phyloP scores from a whole-genome alignment of 2,329 filamentous ascomycete genomes.

The Exophiala viscosa region DNA sequence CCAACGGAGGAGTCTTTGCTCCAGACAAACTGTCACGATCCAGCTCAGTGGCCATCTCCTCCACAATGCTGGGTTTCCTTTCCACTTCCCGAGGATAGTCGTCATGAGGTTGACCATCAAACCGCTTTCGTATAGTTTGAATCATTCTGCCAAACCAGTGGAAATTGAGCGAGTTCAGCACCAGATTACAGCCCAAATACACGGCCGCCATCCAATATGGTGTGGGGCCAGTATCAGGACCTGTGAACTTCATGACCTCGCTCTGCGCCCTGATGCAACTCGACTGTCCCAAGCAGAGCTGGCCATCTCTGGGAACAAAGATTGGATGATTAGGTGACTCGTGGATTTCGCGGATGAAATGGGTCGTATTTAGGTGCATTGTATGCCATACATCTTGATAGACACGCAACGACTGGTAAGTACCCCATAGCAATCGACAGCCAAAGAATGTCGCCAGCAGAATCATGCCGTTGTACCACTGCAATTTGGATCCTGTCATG shows the following conservation, averaged over 20 bases:
- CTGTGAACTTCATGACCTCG: slow-evolving; percentile 50
- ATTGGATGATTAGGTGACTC: slow-evolving; percentile 13
- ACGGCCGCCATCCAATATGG: slow-evolving; percentile 58
- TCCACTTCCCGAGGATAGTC: slow-evolving; percentile 29
- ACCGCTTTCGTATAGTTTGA: slow-evolving; percentile 60
- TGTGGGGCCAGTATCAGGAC: slow-evolving; percentile 37
- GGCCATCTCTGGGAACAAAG: slow-evolving; percentile 31
- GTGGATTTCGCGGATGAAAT: slow-evolving; percentile 27
- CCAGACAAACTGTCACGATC: slow-evolving; percentile 30
- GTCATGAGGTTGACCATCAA: slow-evolving; percentile 45
- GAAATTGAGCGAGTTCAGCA: slow-evolving; percentile 61
- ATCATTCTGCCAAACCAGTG: slow-evolving; percentile 69
- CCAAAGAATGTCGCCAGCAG: slow-evolving; percentile 58
- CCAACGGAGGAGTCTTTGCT: slow-evolving; percentile 17
- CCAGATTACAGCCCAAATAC: slow-evolving; percentile 57
- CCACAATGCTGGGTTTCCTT: slow-evolving; percentile 27
- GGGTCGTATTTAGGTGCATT: slow-evolving; percentile 41
- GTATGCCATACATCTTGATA: slow-evolving; percentile 58
- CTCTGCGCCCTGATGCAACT: slow-evolving; percentile 40
- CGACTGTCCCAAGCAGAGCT: slow-evolving; percentile 36
- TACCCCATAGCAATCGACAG: slow-evolving; percentile 62
- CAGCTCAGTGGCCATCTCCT: slow-evolving; percentile 25
- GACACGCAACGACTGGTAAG: slow-evolving; percentile 55
- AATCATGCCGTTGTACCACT: slow-evolving; percentile 61
- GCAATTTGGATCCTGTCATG: slow-evolving; percentile 58